These are phyloP conservation scores for Coniochaeta sp. DNA, from an alignment of 2,329 filamentous ascomycete genomes.

Conservation along the genomic window DNA sequence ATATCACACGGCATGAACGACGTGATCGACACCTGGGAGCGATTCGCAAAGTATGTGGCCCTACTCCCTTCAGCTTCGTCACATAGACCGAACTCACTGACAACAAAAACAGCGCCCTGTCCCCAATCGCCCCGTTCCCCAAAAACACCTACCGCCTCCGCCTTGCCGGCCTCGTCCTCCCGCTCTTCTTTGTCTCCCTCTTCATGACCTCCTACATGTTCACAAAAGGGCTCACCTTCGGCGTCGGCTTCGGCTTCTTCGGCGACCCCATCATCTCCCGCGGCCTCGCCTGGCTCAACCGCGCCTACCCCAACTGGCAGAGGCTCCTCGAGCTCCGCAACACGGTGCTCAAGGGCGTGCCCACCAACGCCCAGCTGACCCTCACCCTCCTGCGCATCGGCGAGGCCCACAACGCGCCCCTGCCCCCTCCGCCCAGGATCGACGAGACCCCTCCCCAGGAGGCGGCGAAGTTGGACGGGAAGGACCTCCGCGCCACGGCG, in stretches of 20 bases:
- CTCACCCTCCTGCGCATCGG: slow-evolving; percentile 75
- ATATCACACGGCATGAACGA: slow-evolving; percentile 55
- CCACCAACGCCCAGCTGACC: slow-evolving; percentile 79
- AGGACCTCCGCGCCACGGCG: slow-evolving; percentile 39
- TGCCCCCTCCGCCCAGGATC: slow-evolving; percentile 51
- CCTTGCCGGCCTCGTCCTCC: slow-evolving; percentile 45
- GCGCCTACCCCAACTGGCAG: slow-evolving; percentile 62
- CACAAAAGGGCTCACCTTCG: slow-evolving; percentile 59
- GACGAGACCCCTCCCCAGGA: slow-evolving; percentile 26
- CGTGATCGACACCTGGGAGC: slow-evolving; percentile 42
- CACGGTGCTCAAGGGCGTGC: slow-evolving; percentile 71
- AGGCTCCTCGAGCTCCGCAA: slow-evolving; percentile 57
- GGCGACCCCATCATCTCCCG: slow-evolving; percentile 66
- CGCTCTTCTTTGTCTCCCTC: slow-evolving; percentile 43
- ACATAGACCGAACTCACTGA: background rate
- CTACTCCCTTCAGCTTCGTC: slow-evolving; percentile 4
- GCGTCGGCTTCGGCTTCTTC: slow-evolving; percentile 70
- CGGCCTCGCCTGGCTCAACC: slow-evolving; percentile 52
- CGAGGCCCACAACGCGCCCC: slow-evolving; percentile 71
- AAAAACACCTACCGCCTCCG: slow-evolving; percentile 43
- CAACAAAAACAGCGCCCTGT: slow-evolving; percentile 43
- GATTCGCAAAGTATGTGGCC: slow-evolving; percentile 34
- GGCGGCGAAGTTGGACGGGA: slow-evolving; percentile 31
- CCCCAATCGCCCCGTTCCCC: slow-evolving; percentile 58
- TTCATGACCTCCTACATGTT: slow-evolving; percentile 52